A percentile compares a stretch with the other conserved stretches of the same genome.
Conservation (phyloP, 495 filamentous ascomycete genomes). For the Lophium mytilinum region DNA sequence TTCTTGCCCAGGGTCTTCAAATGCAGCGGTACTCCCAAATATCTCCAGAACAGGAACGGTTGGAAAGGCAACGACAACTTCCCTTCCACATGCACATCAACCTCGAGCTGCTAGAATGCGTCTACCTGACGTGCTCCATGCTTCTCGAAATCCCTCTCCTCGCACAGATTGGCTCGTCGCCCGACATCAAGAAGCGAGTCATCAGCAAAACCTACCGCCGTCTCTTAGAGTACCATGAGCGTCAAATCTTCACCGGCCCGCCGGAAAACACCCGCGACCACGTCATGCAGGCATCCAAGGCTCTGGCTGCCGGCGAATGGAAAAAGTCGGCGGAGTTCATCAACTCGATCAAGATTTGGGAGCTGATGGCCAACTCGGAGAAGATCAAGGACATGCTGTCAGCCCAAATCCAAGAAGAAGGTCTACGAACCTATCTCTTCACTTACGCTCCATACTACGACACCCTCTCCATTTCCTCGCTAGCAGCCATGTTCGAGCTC, state of each 20-base stretch:
- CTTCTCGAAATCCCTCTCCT: conserved; percentile 95
- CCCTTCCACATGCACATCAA: conserved; percentile 99
- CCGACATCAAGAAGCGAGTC: conserved; percentile 92
- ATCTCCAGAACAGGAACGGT: conserved; percentile 90
- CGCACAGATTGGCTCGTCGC: conserved; percentile 89
- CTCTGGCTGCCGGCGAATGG: conserved; percentile 93
- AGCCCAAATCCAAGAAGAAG: conserved; percentile 96
- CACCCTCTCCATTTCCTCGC: conserved; percentile 75
- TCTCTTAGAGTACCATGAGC: conserved; percentile 98
- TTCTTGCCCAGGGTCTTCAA: conserved; percentile 95
- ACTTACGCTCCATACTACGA: conserved; percentile 99
- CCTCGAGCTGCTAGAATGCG: conserved; percentile 92
- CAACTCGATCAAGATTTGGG: conserved; percentile 98
- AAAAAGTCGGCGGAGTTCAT: conserved; percentile 90
- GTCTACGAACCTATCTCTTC: conserved; percentile 96
- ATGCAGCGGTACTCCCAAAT: conserved; percentile 93
- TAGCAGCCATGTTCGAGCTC: conserved; percentile 94
- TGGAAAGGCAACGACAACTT: conserved; percentile 91
- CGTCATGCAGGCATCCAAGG: conserved; percentile 97
- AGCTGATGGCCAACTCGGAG: conserved; percentile 80
- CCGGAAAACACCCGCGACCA: conserved; percentile 98
- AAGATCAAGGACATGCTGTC: conserved; percentile 95
- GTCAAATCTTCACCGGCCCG: conserved; percentile 96
- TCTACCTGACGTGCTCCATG: conserved; percentile 98
- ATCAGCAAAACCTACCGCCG: conserved; percentile 99